Base-by-base conservation (phyloP, 2,329 filamentous ascomycete species). In the Leptosphaerulina australis region DNA sequence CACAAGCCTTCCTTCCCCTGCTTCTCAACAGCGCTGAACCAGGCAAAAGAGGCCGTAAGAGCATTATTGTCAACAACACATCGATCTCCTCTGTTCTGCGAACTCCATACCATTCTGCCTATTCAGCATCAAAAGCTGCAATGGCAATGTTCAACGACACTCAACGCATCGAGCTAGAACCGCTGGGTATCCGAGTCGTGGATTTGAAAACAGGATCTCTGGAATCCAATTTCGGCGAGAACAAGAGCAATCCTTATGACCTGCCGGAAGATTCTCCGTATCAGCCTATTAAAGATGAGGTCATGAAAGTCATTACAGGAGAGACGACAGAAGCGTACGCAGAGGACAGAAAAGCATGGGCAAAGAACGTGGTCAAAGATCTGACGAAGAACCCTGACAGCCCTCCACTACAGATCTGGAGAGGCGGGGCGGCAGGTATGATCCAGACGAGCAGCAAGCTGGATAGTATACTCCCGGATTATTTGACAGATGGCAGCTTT, bases 61-160 rank as follows among this genome's bases (percentile, higher is more conserved):
- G 45, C 20, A 17, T 50, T 1, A 22, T 53, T 5, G 46, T 56
- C 0, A 56, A 54, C 36, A 47, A 52, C 29, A 56, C 53, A 10
- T 43, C 39, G 7, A 54, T 56, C 20, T 45, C 46, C 2, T 45
- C 34, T 5, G 50, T 53, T 8, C 24, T 50, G 21, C 46, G 44
- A 10, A 52, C 49, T 14, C 53, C 53, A 1, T 53, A 47, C 15
- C 36, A 45, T 50, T 56, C 53, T 4, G 49, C 59, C 3, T 74
- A 74, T 58, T 63, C 64, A 5, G 68, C 71, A 3, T 72, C 68
- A 34, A 75, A 75, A 56, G 70, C 71, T 5, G 70, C 71, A 17
- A 63, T 71, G 7, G 66, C 69, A 26, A 67, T 67, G 60, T 59
- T 68, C 41, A 50, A 50, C 28, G 63, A 66, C 26, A 56, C 44